Conservation (phyloP, 2,329 filamentous ascomycete genomes). For the Microsporum audouinii region DNA sequence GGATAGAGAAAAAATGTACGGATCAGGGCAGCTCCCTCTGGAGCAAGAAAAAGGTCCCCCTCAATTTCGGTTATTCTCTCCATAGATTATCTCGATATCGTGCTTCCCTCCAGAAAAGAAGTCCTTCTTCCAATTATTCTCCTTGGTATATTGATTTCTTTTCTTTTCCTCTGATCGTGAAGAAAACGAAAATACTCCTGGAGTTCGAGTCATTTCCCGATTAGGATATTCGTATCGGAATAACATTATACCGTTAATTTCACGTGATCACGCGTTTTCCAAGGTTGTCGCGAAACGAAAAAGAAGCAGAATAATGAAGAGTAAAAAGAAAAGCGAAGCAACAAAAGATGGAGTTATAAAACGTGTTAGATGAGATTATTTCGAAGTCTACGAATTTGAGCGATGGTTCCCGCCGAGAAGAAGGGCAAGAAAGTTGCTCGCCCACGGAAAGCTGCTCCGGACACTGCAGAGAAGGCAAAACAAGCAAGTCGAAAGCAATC, state of each 20-base stretch:
- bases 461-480: neutral
- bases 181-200: neutral
- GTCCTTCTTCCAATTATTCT: too few relatives aligned
- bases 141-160: too few relatives aligned
- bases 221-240: neutral
- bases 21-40: conserved; percentile 40
- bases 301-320: neutral
- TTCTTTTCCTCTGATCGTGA: neutral
- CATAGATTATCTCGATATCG: neutral
- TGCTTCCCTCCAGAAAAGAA: too few relatives aligned
- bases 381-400: neutral
- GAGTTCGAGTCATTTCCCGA: neutral
- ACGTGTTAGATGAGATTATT: neutral
- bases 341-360: neutral
- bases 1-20: conserved; percentile 24
- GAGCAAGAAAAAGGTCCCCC: conserved; percentile 45
- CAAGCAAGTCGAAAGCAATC: neutral
- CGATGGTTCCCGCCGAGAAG: neutral
- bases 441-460: neutral
- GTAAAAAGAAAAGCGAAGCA: too few relatives aligned
- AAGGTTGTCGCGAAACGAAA: neutral
- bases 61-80: conserved; percentile 21
- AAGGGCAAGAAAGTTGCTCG: neutral
- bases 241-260: neutral
- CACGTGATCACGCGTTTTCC: neutral